These are phyloP conservation scores for Alliaria petiolata DNA, from an alignment of 345 rosid genomes.

Conservation along the genomic window DNA sequence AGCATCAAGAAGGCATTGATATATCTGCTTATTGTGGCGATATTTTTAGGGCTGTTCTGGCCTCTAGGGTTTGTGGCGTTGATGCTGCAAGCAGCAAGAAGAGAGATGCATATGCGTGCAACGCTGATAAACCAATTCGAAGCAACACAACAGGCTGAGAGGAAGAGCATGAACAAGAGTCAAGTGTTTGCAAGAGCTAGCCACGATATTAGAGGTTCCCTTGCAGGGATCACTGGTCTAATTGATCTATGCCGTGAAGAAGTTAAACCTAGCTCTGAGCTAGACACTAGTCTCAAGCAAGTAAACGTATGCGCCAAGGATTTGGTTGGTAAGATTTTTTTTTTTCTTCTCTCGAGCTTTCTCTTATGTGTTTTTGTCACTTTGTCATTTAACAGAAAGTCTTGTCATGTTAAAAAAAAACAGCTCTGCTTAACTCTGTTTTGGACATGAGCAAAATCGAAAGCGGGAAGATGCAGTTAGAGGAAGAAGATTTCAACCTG, in stretches of 20 bases:
- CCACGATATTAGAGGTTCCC: constrained; percentile 67
- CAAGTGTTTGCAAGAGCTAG: constrained; percentile 66
- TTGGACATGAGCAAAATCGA: constrained; percentile 82
- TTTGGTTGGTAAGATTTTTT: constrained; percentile 43
- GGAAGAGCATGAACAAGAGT: constrained; percentile 76
- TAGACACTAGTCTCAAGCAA: constrained; percentile 39
- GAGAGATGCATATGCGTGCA: constrained; percentile 48
- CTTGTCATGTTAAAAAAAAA: background rate
- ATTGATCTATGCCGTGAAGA: constrained; percentile 43
- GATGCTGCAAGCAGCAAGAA: constrained; percentile 37
- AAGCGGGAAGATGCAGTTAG: constrained; percentile 71
- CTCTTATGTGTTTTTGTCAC: background rate
- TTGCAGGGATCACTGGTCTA: constrained; percentile 61
- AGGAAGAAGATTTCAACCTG: constrained; percentile 64
- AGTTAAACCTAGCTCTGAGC: constrained; percentile 40
- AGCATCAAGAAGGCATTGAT: constrained; percentile 3
- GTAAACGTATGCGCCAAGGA: constrained; percentile 52
- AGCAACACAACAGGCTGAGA: constrained; percentile 65
- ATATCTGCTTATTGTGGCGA: constrained; percentile 8
- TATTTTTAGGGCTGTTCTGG: constrained; percentile 29
- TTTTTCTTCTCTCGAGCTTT: background rate
- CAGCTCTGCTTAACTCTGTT: constrained; percentile 60
- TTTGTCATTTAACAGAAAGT: background rate
- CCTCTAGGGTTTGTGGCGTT: constrained; percentile 36
- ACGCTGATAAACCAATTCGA: constrained; percentile 66